Base-by-base conservation (phyloP, 441 rosid species). In the Biscutella laevigata region DNA sequence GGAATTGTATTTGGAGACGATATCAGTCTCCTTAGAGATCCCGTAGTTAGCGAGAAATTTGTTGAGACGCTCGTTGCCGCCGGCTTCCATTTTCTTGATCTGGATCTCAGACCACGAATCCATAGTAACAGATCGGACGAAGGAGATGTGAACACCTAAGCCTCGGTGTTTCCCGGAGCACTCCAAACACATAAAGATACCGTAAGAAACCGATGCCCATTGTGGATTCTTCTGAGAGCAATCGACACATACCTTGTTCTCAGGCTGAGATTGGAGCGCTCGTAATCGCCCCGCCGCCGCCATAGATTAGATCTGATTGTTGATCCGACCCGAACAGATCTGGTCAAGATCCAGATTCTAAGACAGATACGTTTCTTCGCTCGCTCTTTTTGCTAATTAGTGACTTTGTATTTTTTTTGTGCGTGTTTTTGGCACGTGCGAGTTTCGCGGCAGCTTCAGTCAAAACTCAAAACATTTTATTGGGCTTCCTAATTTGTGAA, bases 31-130 rank as follows among this genome's bases (percentile, higher is more conserved):
- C 62, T 92, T 88, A 4, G 81, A 53, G 74, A 88, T 58, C 2
- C 94, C 94, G 50, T 88, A 82, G 27, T 64, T 84, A 0, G 78
- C 62, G 7, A 92, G 66, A 63, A 92, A 92, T 3, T 77, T 60
- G 64, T 88, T 88, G 53, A 88, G 86, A 4, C 52, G 59, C 1
- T 88, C 96, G 72, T 88, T 92, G 49, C 96, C 98, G 0, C 98
- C 96, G 6, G 75, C 67, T 55, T 86, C 96, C 98, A 88, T 92
- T 50, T 88, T 92, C 84, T 82, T 83, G 77, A 88, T 79, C 94
- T 92, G 98, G 86, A 88, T 80, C 72, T 88, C 98, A 33, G 96
- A 85, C 98, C 98, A 92, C 2, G 96, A 88, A 60, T 92, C 98
- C 98, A 91, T 87, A 36, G 96, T 88, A 33, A 91, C 98, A 41